These are phyloP conservation scores for Astraeus odoratus DNA, from an alignment of 768 basidiomycete genomes.

Conservation along the genomic window DNA sequence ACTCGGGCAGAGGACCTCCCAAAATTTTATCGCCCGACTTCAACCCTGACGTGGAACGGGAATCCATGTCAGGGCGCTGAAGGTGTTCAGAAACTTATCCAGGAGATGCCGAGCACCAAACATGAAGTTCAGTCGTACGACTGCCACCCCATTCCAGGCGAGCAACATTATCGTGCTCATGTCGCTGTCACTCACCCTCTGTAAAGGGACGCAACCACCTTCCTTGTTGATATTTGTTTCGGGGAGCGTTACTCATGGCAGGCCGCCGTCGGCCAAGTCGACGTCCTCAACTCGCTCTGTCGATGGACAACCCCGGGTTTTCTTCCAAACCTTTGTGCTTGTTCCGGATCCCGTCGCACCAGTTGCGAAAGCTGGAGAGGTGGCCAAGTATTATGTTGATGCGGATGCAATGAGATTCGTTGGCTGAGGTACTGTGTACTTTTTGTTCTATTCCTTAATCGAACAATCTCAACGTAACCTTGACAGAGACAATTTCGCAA, in stretches of 20 bases:
- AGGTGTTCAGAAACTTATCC: slow-evolving; percentile 58
- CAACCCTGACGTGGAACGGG: slow-evolving; percentile 82
- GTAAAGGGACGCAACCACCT: slow-evolving; percentile 68
- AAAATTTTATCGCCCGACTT: slow-evolving; percentile 72
- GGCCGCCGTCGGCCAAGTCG: slow-evolving; percentile 52
- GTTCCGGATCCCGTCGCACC: slow-evolving; percentile 66
- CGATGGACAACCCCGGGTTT: slow-evolving; percentile 78
- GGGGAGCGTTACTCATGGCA: slow-evolving; percentile 70
- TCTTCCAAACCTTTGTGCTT: slow-evolving; percentile 84
- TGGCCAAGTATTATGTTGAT: slow-evolving; percentile 76
- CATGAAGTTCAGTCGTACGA: slow-evolving; percentile 87
- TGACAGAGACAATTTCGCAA: too few relatives aligned
- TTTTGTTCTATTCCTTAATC: not conserved
- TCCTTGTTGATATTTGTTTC: slow-evolving; percentile 75
- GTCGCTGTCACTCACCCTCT: slow-evolving; percentile 6
- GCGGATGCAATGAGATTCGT: slow-evolving; percentile 80
- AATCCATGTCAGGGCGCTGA: slow-evolving; percentile 69
- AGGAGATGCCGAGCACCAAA: slow-evolving; percentile 70
- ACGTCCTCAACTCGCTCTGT: slow-evolving; percentile 40
- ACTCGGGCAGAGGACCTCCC: slow-evolving; percentile 72
- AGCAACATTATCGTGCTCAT: slow-evolving; percentile 8
- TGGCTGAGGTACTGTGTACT: slow-evolving; percentile 37
- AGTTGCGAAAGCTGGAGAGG: slow-evolving; percentile 58
- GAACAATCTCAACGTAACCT: not conserved
- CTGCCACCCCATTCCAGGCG: slow-evolving; percentile 85